Evolutionary conservation across 148 eudicot genomes (phyloP).

Genomic region (Rhododendron henanense): DNA sequence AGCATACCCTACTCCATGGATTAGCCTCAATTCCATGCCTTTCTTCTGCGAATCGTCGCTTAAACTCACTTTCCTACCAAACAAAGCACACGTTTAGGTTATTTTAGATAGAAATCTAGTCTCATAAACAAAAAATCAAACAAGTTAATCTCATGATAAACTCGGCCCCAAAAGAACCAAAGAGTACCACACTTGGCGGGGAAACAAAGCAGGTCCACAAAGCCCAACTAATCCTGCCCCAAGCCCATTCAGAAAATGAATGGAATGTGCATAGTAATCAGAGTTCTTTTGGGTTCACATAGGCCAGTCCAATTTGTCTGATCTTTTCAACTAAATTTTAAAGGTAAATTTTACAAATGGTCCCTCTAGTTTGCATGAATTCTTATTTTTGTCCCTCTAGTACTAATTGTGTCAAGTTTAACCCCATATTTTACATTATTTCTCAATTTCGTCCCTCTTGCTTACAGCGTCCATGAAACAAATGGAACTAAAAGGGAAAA

Average conservation of each 20-base stretch:
- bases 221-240: not conserved
- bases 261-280: not conserved
- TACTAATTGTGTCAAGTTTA: too few species aligned
- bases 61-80: constrained; percentile 82
- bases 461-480: not conserved
- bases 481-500: not conserved
- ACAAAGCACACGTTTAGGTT: not conserved
- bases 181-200: not conserved
- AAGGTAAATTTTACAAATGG: too few species aligned
- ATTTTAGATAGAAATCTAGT: not conserved
- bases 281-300: not conserved
- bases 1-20: constrained; percentile 75
- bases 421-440: too few species aligned
- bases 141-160: not conserved
- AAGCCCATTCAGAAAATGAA: not conserved
- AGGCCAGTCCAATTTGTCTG: not conserved
- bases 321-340: too few species aligned
- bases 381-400: not conserved
- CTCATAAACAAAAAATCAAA: too few species aligned
- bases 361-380: too few species aligned
- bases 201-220: not conserved
- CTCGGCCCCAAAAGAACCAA: not conserved
- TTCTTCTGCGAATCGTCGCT: constrained; percentile 64
- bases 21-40: constrained; percentile 82
- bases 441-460: too few species aligned